Evolutionary conservation across 1,139 yeast species (phyloP).

Genomic region (Geotrichum australiense): DNA sequence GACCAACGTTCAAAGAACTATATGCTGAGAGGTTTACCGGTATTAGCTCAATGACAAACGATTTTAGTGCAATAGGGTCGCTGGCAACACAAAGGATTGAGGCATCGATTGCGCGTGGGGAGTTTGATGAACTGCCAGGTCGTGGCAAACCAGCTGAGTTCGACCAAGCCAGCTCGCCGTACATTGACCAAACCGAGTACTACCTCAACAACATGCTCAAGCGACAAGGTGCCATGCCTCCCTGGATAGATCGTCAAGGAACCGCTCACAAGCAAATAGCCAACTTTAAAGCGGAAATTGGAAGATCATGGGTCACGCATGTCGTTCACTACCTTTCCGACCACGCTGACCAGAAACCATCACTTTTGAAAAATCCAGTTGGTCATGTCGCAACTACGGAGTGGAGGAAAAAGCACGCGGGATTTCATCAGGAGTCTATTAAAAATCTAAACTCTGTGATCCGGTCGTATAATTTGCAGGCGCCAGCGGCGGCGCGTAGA

Average conservation of each 20-base stretch:
- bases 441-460: slow-evolving; percentile 50
- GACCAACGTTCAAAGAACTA: slow-evolving; percentile 53
- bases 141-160: slow-evolving; percentile 48
- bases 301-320: slow-evolving; percentile 19
- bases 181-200: slow-evolving; percentile 53
- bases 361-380: neutral
- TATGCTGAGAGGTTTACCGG: slow-evolving; percentile 60
- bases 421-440: slow-evolving; percentile 42
- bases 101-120: slow-evolving; percentile 66
- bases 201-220: slow-evolving; percentile 66
- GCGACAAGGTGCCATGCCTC: slow-evolving; percentile 73
- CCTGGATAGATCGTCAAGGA: slow-evolving; percentile 81
- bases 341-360: neutral
- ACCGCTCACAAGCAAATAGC: slow-evolving; percentile 44
- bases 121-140: slow-evolving; percentile 56
- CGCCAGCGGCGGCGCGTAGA: slow-evolving; percentile 70
- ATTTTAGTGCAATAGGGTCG: slow-evolving; percentile 50
- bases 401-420: slow-evolving; percentile 39
- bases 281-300: slow-evolving; percentile 36
- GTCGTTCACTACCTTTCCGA: slow-evolving; percentile 9
- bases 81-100: slow-evolving; percentile 71
- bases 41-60: slow-evolving; percentile 48
- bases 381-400: slow-evolving; percentile 18
- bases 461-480: slow-evolving; percentile 70
- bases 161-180: slow-evolving; percentile 35